phyloP scores from a whole-genome alignment of 352 stramenopile species.

The Elongisporangium undulatum region DNA sequence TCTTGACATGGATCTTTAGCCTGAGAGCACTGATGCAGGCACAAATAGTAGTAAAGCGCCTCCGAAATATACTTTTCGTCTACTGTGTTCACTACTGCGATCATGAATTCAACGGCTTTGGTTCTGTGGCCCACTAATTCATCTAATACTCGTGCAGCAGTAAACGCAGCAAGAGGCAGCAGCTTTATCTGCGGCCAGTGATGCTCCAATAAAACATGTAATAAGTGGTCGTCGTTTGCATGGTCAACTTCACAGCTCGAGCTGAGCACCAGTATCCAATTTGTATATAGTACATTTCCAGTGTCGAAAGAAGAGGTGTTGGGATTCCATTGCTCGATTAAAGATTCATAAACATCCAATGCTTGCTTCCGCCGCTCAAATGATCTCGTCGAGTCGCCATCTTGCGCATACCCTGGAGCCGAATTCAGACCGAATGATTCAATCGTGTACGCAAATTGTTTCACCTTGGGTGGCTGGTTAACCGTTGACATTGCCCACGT shows the following conservation, averaged over 20 bases:
- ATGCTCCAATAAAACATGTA: constrained; percentile 21
- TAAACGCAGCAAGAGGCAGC: constrained; percentile 19
- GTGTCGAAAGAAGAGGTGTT: constrained; percentile 5
- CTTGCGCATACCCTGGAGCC: background rate
- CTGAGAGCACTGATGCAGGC: background rate
- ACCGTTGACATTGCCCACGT: constrained; percentile 22
- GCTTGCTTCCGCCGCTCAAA: background rate
- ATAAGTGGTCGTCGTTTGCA: constrained; percentile 5
- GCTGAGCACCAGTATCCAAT: constrained; percentile 35
- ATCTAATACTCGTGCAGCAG: constrained; percentile 19
- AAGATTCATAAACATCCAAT: constrained; percentile 18
- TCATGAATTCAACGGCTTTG: constrained; percentile 20
- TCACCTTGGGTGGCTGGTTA: constrained; percentile 15
- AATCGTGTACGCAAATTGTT: constrained; percentile 19
- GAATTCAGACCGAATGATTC: constrained; percentile 11
- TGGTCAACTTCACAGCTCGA: constrained; percentile 2
- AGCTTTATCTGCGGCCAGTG: constrained; percentile 15
- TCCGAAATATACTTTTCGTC: constrained; percentile 14
- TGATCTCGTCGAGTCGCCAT: constrained; percentile 1
- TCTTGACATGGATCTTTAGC: background rate
- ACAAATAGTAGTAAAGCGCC: constrained; percentile 34
- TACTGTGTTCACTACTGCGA: constrained; percentile 20
- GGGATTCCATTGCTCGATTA: constrained; percentile 13
- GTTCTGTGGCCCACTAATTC: constrained; percentile 3
- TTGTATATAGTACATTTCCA: constrained; percentile 24